Evolutionary conservation across 768 basidiomycete genomes (phyloP), one percentile per base, ranked within the genome.

Genomic region (Hygrophorus russula): DNA sequence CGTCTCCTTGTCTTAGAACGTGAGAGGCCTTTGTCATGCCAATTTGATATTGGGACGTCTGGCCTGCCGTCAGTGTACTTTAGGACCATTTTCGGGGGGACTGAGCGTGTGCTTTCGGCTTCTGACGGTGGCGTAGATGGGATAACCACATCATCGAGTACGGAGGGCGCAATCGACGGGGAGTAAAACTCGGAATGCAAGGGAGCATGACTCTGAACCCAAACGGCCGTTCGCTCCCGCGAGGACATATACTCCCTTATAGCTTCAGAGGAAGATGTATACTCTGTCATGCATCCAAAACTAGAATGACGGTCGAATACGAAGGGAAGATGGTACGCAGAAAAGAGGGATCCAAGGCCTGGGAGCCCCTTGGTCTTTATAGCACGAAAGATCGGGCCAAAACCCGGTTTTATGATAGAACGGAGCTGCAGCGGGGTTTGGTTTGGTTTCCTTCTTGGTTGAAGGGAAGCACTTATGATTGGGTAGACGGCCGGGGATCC

Each of bases 81-180:
- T 52, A 86, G 61, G 46, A 85, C 60, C 80, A 87, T 83, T 52
- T 72, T 76, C 3, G 84, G 83, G 1, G 84, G 84, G 9, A 76
- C 52, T 6, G 74, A 76, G 49, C 63, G 60, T 7, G 69, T 63
- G 54, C 73, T 76, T 46, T 63, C 71, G 2, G 63, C 68, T 33
- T 71, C 71, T 29, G 73, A 74, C 27, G 65, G 60, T 4, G 71
- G 67, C 13, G 67, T 62, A 15, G 65, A 11, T 63, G 62, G 14
- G 64, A 24, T 15, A 43, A 27, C 51, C 45, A 60, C 53, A n/a
- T 65, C 70, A 32, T 71, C 58, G 27, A 78, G 56, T 28, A 61
- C 67, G 30, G 74, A 68, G 4, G 77, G 79, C 3, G 77, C 71
- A 17, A 66, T 61, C 32, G 78, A 78, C 13, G 80, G 80, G 6